Evolutionary conservation across 2,329 filamentous ascomycete genomes (phyloP).

Genomic region (Chlorencoelia australis): DNA sequence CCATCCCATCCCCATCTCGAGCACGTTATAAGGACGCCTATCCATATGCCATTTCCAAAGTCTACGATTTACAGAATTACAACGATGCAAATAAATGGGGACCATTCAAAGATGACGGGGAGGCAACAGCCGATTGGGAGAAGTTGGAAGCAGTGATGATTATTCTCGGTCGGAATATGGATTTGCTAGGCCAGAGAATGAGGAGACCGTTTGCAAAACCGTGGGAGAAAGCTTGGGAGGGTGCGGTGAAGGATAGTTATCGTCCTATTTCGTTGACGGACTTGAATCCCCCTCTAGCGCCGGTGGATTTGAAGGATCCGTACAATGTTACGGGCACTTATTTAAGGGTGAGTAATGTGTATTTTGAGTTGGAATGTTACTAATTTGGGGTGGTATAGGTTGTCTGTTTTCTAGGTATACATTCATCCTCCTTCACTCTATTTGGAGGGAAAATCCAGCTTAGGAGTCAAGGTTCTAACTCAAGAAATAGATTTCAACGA

Average conservation of each 20-base stretch:
- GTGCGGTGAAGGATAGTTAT: conserved; percentile 7
- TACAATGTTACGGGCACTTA: conserved; percentile 56
- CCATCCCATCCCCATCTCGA: conserved; percentile 32
- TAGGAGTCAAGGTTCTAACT: no score
- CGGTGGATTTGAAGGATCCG: conserved; percentile 2
- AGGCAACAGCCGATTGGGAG: conserved; percentile 63
- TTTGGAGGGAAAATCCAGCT: no score
- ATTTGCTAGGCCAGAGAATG: background rate
- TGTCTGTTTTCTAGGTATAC: conserved; percentile 35
- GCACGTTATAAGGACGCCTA: conserved; percentile 30
- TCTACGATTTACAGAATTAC: conserved; percentile 67
- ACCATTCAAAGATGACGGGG: conserved; percentile 57
- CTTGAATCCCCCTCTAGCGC: background rate
- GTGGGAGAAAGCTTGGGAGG: conserved; percentile 8
- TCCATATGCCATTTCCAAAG: conserved; percentile 54
- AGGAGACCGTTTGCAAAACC: background rate
- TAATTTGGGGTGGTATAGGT: conserved; percentile 24
- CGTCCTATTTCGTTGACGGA: conserved; percentile 1
- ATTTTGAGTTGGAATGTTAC: background rate
- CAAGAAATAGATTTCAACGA: conserved; percentile 60
- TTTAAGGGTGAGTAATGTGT: conserved; percentile 46
- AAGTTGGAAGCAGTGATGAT: conserved; percentile 68
- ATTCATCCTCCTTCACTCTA: no score
- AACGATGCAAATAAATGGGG: conserved; percentile 55
- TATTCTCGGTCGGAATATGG: conserved; percentile 1